These are phyloP conservation scores for Mucor velutinosus DNA, from an alignment of 371 early-diverging fungal species.

Conservation along the genomic window DNA sequence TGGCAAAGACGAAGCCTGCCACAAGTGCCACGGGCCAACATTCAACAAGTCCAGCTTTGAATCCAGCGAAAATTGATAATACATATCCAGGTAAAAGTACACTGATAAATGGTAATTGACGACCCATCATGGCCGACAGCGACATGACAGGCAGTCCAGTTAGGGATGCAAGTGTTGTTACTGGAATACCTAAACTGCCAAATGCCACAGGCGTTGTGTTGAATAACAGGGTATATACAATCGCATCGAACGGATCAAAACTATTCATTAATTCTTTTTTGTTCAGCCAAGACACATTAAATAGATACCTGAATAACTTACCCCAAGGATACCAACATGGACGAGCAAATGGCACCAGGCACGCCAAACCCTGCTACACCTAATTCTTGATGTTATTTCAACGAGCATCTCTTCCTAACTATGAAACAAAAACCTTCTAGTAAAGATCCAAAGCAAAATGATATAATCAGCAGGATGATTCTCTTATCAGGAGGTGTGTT, in stretches of 20 bases:
- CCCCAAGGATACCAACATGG: constrained; percentile 49
- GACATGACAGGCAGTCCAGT: constrained; percentile 33
- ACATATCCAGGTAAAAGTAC: constrained; percentile 43
- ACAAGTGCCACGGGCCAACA: constrained; percentile 45
- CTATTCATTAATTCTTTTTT: constrained; percentile 8
- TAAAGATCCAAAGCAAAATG: constrained; percentile 42
- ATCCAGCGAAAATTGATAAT: constrained; percentile 33
- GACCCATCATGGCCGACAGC: constrained; percentile 44
- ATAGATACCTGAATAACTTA: background rate
- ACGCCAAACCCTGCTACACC: constrained; percentile 52
- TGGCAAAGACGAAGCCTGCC: constrained; percentile 42
- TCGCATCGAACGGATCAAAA: constrained; percentile 36
- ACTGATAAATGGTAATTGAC: constrained; percentile 43
- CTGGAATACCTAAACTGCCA: constrained; percentile 15
- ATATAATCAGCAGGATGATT: constrained; percentile 40
- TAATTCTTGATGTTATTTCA: background rate
- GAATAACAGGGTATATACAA: constrained; percentile 22
- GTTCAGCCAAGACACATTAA: background rate
- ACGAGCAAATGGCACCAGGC: constrained; percentile 51
- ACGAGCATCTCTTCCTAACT: background rate
- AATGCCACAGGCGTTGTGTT: constrained; percentile 21
- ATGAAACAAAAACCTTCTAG: constrained; percentile 33
- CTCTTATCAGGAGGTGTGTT: constrained; percentile 45
- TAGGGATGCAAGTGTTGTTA: constrained; percentile 37
- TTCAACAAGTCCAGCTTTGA: constrained; percentile 36